Base-by-base conservation (phyloP, 225 moss, liverwort and hornwort genomes). In the Climacium dendroides region DNA sequence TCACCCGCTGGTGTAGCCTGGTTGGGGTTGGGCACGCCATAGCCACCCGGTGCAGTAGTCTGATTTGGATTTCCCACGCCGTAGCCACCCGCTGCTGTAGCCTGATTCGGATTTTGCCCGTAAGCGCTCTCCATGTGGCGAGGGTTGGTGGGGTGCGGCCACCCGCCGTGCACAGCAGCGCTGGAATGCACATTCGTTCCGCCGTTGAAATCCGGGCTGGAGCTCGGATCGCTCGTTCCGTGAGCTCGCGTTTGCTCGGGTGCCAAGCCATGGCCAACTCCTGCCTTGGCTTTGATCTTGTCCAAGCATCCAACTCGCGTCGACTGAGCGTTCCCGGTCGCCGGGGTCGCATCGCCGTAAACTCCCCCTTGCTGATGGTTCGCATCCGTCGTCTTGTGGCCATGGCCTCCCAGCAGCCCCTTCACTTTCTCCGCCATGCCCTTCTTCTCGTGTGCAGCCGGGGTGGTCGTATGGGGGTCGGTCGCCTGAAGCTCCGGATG, bases 231-330 rank as follows among this genome's bases (percentile, higher is more conserved):
- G 47, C 85, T 62, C 5, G 73, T 47, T 45, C n/a, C 59, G 18
- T 62, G 16, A 4, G 85, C 86, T 59, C 88, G 48, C 8, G 91
- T 10, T 80, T 92, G 88, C 72, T 72, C 88, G 24, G 91, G 87
- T 8, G 89, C 89, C 14, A 79, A 34, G 37, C 89, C 89, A 47
- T 91, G 91, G 29, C 91, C 91, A 3, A 90, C 59, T 11, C 92
- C 92, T 37, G 91, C 63, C 86, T 92, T 92, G 11, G 85, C 84
- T 83, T 94, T 94, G 37, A 94, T 89, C 85, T 90, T 94, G 75
- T 92, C 91, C 4, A 94, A 81, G 43, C 87, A 94, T 18, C 94
- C 94, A 78, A 94, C 92, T 60, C 91, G 87, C 47, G 94, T 90
- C 24, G 94, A 89, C 86, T 86, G 76, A 13, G 92, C 82, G 52